These are phyloP conservation scores for Pseudomassariella vexata DNA, from an alignment of 2,329 filamentous ascomycete species.

Conservation along the genomic window DNA sequence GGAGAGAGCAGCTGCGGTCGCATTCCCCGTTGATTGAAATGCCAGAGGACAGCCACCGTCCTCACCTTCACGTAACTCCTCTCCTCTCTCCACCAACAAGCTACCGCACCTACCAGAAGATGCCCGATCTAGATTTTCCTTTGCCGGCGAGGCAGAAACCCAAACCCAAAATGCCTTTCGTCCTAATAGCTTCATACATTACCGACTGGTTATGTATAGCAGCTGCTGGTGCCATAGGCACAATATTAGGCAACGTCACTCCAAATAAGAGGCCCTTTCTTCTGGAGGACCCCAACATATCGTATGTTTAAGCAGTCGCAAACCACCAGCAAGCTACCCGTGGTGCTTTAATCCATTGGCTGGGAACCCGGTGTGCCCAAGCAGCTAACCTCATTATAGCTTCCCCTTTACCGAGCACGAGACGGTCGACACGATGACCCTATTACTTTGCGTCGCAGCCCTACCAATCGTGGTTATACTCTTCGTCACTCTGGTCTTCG, in stretches of 20 bases:
- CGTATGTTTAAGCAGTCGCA: slow-evolving; percentile 46
- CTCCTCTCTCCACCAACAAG: slow-evolving; percentile 13
- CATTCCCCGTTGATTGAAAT: slow-evolving; percentile 17
- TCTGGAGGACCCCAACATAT: slow-evolving; percentile 69
- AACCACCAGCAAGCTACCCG: not conserved
- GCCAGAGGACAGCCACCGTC: slow-evolving; percentile 17
- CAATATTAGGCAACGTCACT: slow-evolving; percentile 49
- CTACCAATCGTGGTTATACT: slow-evolving; percentile 64
- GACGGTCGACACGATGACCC: slow-evolving; percentile 61
- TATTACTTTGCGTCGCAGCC: slow-evolving; percentile 58
- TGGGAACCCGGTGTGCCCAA: no score
- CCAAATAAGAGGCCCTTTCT: slow-evolving; percentile 69
- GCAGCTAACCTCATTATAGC: no score
- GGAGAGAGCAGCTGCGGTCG: no score
- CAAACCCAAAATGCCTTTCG: slow-evolving; percentile 16
- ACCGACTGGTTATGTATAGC: slow-evolving; percentile 70
- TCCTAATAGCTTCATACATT: slow-evolving; percentile 59
- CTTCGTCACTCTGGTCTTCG: slow-evolving; percentile 61
- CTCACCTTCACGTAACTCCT: slow-evolving; percentile 12
- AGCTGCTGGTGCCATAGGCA: slow-evolving; percentile 52
- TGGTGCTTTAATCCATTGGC: slow-evolving; percentile 4
- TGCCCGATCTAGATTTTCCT: slow-evolving; percentile 17
- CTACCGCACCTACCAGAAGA: slow-evolving; percentile 22
- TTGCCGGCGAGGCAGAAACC: not conserved
- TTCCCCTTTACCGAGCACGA: slow-evolving; percentile 68